Conservation (phyloP, 768 basidiomycete genomes). For the Hysterangium stoloniferum region DNA sequence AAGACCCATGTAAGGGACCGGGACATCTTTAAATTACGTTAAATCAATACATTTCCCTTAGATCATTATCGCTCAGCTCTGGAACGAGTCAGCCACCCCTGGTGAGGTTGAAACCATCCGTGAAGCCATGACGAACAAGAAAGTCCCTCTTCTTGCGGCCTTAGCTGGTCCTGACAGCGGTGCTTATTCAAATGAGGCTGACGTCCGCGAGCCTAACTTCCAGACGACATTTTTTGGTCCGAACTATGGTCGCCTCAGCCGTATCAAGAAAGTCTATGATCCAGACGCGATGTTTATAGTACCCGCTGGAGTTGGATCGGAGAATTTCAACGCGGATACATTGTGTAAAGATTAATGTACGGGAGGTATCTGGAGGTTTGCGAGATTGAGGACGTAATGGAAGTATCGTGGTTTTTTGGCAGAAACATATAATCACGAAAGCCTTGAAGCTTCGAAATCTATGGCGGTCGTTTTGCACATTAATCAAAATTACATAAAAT, state of each 20-base stretch:
- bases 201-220: slow-evolving; percentile 25
- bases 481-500: no score
- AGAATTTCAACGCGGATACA: slow-evolving; percentile 21
- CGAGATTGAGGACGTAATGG: no score
- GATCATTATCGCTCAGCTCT: slow-evolving; percentile 1
- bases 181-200: slow-evolving; percentile 29
- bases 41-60: not conserved
- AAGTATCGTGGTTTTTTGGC: no score
- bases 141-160: not conserved
- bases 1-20: slow-evolving; percentile 27
- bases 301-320: slow-evolving; percentile 23
- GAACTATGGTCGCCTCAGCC: slow-evolving; percentile 25
- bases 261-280: slow-evolving; percentile 27
- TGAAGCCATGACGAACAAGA: not conserved
- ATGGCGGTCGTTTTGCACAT: no score
- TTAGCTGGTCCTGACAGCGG: slow-evolving; percentile 15
- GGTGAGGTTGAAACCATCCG: slow-evolving; percentile 14
- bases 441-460: no score
- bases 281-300: slow-evolving; percentile 28
- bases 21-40: not conserved
- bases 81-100: not conserved
- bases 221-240: slow-evolving; percentile 29
- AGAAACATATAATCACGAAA: no score
- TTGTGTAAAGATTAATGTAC: not conserved
- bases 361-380: not conserved